Evolutionary conservation across 2,329 filamentous ascomycete genomes (phyloP), one percentile per base, ranked within the genome.

Genomic region (Nemania sp.): DNA sequence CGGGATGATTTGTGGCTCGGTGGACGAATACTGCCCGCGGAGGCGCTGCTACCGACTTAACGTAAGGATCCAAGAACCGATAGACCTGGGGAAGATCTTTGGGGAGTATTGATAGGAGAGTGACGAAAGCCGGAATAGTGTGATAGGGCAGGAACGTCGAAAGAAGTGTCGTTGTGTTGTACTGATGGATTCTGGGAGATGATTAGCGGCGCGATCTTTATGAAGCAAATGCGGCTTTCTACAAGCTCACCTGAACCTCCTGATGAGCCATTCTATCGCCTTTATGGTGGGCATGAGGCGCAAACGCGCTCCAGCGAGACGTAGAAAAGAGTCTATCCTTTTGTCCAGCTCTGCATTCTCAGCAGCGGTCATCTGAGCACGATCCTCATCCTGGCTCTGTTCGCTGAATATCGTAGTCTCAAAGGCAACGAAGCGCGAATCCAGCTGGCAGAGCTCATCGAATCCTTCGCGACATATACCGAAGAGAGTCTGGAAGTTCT

Each of bases 121-220:
- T 92, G 41, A 88, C 80, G 70, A 99, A 99, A 12, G 90, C 84
- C 5, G 89, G 89, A 26, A 90, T 88, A 6, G 86, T 86, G 70
- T 99, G 92, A 72, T 96, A 97, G 1, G 94, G 94, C 5, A 99
- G 79, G 70, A 97, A 97, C 2, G 92, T 90, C 61, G 92, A 81
- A 37, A 97, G 77, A 12, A 96, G 75, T 28, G 81, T 81, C 3
- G 83, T 77, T 3, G 90, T 93, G 71, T 96, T 97, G 73, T 91
- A 87, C 71, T 97, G 90, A 70, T 99, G 94, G 46, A 96, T 85
- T 63, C 92, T 95, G 63, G 54, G 54, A 47, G 34, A 41, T n/a
- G 12, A 5, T 64, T 50, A 66, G 56, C 33, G 48, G 23, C 15
- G 8, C 8, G 33, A 12, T 12, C 11, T 3, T 20, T 8, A n/a